phyloP scores from a whole-genome alignment of 257 asterid species.

The Solanum rostratum region DNA sequence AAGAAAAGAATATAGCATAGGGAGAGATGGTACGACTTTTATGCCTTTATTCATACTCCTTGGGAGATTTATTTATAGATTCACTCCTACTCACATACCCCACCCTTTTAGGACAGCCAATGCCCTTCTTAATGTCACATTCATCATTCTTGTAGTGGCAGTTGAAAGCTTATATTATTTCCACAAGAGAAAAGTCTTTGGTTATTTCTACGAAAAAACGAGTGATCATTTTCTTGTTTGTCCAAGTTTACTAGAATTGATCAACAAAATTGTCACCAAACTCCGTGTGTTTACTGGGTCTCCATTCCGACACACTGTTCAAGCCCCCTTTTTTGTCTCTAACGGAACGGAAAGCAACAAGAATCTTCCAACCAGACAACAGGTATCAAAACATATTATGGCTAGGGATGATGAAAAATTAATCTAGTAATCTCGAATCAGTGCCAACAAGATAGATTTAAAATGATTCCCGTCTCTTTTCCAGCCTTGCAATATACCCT shows the following conservation, averaged over 20 bases:
- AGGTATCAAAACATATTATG: neutral
- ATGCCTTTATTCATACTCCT: neutral
- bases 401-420: neutral
- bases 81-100: neutral
- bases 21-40: neutral
- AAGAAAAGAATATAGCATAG: neutral
- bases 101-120: neutral
- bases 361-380: neutral
- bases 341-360: neutral
- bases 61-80: too few relatives aligned
- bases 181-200: neutral
- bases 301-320: too few relatives aligned
- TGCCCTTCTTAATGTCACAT: too few relatives aligned
- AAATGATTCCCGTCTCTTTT: neutral
- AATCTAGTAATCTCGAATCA: neutral
- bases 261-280: neutral
- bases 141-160: too few relatives aligned
- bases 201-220: neutral
- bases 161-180: too few relatives aligned
- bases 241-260: neutral
- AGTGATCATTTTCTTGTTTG: neutral
- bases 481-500: neutral
- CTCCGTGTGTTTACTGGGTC: neutral
- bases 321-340: too few relatives aligned
- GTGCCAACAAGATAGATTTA: neutral